phyloP scores from a whole-genome alignment of 129 eudicot species.

The Calendula officinalis region DNA sequence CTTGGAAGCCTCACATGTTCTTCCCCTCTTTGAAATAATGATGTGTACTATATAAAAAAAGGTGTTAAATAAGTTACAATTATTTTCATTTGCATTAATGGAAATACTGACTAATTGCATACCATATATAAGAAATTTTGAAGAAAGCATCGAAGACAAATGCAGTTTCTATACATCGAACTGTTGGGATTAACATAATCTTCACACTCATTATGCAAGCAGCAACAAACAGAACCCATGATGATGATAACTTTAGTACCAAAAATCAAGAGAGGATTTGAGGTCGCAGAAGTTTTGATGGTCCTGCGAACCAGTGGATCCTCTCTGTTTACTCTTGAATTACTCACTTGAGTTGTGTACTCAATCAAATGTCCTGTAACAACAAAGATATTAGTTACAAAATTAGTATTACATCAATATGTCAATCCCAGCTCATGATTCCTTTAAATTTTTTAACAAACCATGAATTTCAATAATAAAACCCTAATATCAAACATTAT shows the following conservation, averaged over 20 bases:
- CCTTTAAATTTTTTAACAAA: background rate
- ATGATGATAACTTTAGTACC: conserved; percentile 14
- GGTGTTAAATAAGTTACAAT: conserved; percentile 13
- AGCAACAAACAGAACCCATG: conserved; percentile 91
- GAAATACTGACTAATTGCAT: conserved; percentile 26
- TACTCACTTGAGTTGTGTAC: conserved; percentile 23
- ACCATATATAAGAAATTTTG: conserved; percentile 81
- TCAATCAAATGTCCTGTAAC: conserved; percentile 16
- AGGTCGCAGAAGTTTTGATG: conserved; percentile 49
- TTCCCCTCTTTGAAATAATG: conserved; percentile 87
- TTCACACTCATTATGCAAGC: conserved; percentile 76
- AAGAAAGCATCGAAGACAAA: conserved; percentile 67
- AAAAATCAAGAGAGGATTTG: conserved; percentile 56
- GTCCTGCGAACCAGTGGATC: conserved; percentile 60
- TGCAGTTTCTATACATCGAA: conserved; percentile 65
- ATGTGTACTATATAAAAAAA: conserved; percentile 65
- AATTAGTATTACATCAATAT: conserved; percentile 10
- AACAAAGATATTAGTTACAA: background rate
- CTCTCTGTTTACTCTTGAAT: conserved; percentile 40
- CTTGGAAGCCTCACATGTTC: conserved; percentile 57
- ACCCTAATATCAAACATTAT: conserved; percentile 18
- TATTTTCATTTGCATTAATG: background rate
- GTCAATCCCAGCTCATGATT: conserved; percentile 16
- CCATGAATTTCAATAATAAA: conserved; percentile 14
- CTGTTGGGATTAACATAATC: conserved; percentile 69